phyloP scores from a whole-genome alignment of 345 rosid species.

The Eutrema heterophyllum region DNA sequence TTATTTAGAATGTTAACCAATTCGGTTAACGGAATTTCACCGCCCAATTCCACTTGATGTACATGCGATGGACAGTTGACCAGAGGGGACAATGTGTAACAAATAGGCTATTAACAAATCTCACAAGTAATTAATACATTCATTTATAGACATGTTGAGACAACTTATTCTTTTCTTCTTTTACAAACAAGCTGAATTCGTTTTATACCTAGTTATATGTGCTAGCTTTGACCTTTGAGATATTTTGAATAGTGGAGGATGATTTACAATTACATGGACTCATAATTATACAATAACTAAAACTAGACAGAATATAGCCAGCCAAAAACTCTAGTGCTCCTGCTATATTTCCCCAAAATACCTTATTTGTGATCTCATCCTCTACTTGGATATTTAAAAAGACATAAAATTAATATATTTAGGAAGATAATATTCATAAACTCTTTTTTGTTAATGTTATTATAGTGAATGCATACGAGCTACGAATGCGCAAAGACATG shows the following conservation, averaged over 20 bases:
- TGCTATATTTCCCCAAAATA: not conserved
- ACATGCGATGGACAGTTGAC: slow-evolving; percentile 25
- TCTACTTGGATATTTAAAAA: too few relatives aligned
- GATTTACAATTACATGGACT: not conserved
- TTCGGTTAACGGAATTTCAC: slow-evolving; percentile 25
- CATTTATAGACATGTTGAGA: slow-evolving; percentile 13
- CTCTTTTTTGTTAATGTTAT: too few relatives aligned
- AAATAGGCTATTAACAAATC: slow-evolving; percentile 20
- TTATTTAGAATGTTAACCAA: slow-evolving; percentile 17
- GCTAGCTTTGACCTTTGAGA: not conserved
- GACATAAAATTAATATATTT: too few relatives aligned
- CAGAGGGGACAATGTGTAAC: slow-evolving; percentile 21
- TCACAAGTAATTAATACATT: not conserved
- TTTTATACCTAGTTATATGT: slow-evolving; percentile 1
- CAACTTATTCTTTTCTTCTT: slow-evolving; percentile 1
- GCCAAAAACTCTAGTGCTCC: not conserved
- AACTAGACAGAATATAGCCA: not conserved
- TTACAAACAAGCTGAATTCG: slow-evolving; percentile 22
- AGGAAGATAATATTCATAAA: too few relatives aligned
- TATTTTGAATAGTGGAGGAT: too few relatives aligned
- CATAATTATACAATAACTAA: not conserved
- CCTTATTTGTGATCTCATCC: too few relatives aligned
- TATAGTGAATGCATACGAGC: too few relatives aligned
- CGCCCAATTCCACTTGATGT: slow-evolving; percentile 11
- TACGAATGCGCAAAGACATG: too few relatives aligned